Evolutionary conservation across 352 stramenopile species (phyloP), one percentile per base, ranked within the genome.

Genomic region (Phytophthora parvispora): DNA sequence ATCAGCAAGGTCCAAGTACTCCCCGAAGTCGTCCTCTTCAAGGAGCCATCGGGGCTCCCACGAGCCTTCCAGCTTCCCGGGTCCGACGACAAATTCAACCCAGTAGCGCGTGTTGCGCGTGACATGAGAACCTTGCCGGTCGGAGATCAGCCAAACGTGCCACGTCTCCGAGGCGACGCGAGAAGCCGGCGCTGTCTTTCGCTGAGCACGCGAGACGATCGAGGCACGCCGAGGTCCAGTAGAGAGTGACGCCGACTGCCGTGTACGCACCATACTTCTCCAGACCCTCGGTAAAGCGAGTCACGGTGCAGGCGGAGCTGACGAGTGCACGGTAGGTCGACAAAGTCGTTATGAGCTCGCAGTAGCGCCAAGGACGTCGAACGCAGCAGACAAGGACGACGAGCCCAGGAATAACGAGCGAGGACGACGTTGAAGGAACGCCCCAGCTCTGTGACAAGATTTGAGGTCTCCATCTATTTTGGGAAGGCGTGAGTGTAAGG

Each of bases 1-100:
- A 10, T 49, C 42, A 3, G 38, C 56, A 7, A 64, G 29, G 2
- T 64, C 43, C 6, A 63, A n/a, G 24, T 57, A 51, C 47, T 58
- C 32, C 1, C 7, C 2, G 18, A 65, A 65, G 13, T 25, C 58
- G 18, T 65, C 47, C n/a, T 65, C 34, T 42, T 45, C 58, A 6
- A 65, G 34, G 15, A 54, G 5, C 47, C 47, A 54, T 20, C 25
- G 47, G 18, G 47, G 25, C 24, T 54, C 25, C 47, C 47, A 54
- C 4, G 24, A 54, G 4, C 47, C 47, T 15, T 36, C 24, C 4
- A 13, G 24, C 4, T 54, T 54, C 9, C 47, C 1, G 13, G 47
- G 12, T 2, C n/a, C n/a, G n/a, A 54, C 25, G 4, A 38, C 36
- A 25, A 38, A 54, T 3, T 53, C 24, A 12, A 53, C 47, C 34